Base-by-base conservation (phyloP, 1,284 basidiomycete genomes). In the Apiotrichum sp. region DNA sequence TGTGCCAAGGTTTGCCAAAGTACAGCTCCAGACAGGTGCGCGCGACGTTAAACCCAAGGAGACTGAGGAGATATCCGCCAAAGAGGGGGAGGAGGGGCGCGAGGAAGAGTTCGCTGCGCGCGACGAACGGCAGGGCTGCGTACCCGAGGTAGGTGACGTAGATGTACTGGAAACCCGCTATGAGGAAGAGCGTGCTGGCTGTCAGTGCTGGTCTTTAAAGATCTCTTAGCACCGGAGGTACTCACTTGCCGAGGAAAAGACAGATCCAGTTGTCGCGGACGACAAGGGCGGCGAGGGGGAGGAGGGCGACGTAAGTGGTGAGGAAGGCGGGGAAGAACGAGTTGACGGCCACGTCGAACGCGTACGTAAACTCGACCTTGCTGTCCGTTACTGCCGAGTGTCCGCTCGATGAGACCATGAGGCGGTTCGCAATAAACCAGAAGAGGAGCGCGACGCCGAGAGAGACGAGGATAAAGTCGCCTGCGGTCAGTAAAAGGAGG, bases 321-420 rank as follows among this genome's bases (percentile, higher is more conserved):
- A 95, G 81, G 76, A 89, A 93, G 53, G 91, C 79, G 4, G 92
- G 92, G 77, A 95, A 95, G 80, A 96, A 96, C 4, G 89, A 85
- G 69, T 96, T 96, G 61, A 88, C 92, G 70, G 93, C 91, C 14
- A 96, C 88, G 74, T 96, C 93, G 67, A 97, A 93, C 13, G 88
- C 88, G 75, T 93, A 96, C 14, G 86, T 87, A 86, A 88, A 92
- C 79, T 93, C 89, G 45, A 93, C 87, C 13, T 78, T 74, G 29
- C 87, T 84, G 65, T 90, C 88, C 6, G 83, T 80, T 0, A 83
- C 82, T 3, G 84, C 83, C 14, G 84, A 84, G 72, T 87, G 52
- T 0, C 64, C 64, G 0, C 86, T 47, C 6, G 87, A 83, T 11
- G 87, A 83, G 1, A 86, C 84, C 46, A 88, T 75, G 22, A 90